Percentiles rank a stretch among this genome's conserved stretches.
Conservation (phyloP, 148 eudicot genomes). For the Gaultheria prostrata region DNA sequence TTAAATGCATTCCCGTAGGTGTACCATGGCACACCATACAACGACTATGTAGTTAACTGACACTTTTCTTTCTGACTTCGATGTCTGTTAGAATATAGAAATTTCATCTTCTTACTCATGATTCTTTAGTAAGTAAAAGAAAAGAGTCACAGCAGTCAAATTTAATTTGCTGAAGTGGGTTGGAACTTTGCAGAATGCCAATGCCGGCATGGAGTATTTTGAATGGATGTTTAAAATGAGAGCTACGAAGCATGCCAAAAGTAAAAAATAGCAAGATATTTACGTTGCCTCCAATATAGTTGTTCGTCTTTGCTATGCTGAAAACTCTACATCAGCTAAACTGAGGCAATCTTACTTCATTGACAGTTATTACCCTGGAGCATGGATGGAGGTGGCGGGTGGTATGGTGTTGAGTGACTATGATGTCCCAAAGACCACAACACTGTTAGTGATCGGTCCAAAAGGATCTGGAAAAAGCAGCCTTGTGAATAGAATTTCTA, state of each 20-base stretch:
- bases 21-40: neutral
- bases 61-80: neutral
- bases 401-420: conserved; percentile 39
- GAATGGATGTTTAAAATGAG: neutral
- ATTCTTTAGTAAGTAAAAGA: neutral
- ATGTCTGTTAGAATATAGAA: neutral
- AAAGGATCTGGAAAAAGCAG: conserved; percentile 89
- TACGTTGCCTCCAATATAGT: neutral
- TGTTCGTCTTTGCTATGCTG: neutral
- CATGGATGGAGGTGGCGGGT: conserved; percentile 57
- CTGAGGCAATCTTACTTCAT: neutral
- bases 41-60: neutral
- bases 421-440: conserved; percentile 54
- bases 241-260: neutral
- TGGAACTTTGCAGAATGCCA: neutral
- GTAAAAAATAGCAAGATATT: neutral
- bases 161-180: neutral
- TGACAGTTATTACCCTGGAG: conserved; percentile 74
- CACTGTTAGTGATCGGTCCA: conserved; percentile 73
- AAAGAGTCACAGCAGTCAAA: neutral
- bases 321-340: neutral
- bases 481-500: conserved; percentile 72
- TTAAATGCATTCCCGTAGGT: neutral
- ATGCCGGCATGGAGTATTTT: neutral
- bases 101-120: neutral